These are phyloP conservation scores for Microbotryomycetes sp. DNA, from an alignment of 1,284 basidiomycete species.

Conservation along the genomic window DNA sequence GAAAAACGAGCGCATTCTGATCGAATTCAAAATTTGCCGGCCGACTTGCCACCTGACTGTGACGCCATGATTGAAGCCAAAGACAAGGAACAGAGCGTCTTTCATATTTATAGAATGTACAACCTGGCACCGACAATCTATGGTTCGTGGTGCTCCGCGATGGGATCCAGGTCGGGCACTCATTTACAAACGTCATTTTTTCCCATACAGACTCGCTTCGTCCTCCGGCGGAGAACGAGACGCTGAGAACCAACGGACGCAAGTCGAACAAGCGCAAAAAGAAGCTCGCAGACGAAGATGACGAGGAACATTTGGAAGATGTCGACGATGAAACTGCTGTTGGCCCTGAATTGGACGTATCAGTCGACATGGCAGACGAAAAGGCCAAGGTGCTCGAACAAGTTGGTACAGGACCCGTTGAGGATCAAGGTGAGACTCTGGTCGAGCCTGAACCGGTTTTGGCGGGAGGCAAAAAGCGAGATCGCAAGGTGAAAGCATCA, in stretches of 20 bases:
- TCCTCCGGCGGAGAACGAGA: constrained; percentile 44
- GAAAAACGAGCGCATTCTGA: constrained; percentile 79
- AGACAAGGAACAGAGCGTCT: constrained; percentile 86
- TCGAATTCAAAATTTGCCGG: constrained; percentile 59
- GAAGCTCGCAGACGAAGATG: constrained; percentile 34
- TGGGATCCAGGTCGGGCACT: no score
- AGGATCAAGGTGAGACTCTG: background rate
- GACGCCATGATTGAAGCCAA: constrained; percentile 93
- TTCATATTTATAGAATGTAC: constrained; percentile 75
- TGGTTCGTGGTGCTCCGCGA: constrained; percentile 33
- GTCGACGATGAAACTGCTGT: background rate
- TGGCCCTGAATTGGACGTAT: background rate
- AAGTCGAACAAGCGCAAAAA: constrained; percentile 41
- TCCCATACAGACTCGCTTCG: no score
- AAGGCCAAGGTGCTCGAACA: background rate
- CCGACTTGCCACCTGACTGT: constrained; percentile 5
- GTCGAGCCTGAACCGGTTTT: no score
- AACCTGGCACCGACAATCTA: constrained; percentile 57
- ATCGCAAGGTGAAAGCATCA: no score
- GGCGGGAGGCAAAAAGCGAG: no score
- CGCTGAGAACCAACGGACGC: constrained; percentile 41
- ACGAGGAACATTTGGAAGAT: constrained; percentile 18
- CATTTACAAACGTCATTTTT: no score
- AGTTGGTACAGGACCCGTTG: background rate
- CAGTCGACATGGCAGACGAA: no score